These are phyloP conservation scores for Paracorniculantispora psalliotae DNA, from an alignment of 2,329 filamentous ascomycete genomes.

Conservation along the genomic window DNA sequence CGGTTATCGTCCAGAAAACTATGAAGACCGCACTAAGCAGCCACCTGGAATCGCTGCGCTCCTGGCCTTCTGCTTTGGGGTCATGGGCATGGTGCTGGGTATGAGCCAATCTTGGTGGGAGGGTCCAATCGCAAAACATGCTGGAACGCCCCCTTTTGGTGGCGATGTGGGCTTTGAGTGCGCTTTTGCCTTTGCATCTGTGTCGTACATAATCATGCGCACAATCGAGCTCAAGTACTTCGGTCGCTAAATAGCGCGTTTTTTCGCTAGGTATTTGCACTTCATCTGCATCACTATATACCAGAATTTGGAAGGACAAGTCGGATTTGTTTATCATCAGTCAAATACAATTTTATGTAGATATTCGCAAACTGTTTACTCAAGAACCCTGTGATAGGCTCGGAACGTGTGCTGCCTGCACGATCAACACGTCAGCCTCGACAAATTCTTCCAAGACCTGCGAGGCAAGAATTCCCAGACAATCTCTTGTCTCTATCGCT, in stretches of 20 bases:
- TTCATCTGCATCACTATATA: no score
- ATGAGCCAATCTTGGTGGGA: conserved; percentile 68
- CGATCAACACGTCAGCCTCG: conserved; percentile 23
- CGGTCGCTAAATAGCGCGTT: conserved; percentile 24
- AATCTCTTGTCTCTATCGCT: conserved; percentile 19
- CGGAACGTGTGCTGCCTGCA: conserved; percentile 16
- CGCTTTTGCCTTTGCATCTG: conserved; percentile 54
- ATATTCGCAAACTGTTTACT: no score
- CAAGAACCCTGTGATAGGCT: background rate
- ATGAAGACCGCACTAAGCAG: conserved; percentile 52
- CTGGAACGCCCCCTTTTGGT: conserved; percentile 43
- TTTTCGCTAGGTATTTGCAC: no score
- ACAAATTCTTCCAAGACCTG: conserved; percentile 21
- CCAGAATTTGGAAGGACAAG: background rate
- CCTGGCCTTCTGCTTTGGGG: conserved; percentile 57
- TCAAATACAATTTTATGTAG: no score
- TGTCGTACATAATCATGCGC: conserved; percentile 48
- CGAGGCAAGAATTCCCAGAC: conserved; percentile 21
- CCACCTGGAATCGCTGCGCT: conserved; percentile 61
- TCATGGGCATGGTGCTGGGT: conserved; percentile 61
- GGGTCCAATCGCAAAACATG: conserved; percentile 59
- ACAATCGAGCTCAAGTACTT: conserved; percentile 37
- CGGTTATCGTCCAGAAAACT: conserved; percentile 55
- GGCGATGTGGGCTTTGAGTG: conserved; percentile 52
- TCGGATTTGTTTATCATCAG: no score